A percentile compares a stretch with the other conserved stretches of the same genome.
Evolutionary conservation across 2,329 filamentous ascomycete genomes (phyloP).

Genomic region (Xylariaceae sp.): DNA sequence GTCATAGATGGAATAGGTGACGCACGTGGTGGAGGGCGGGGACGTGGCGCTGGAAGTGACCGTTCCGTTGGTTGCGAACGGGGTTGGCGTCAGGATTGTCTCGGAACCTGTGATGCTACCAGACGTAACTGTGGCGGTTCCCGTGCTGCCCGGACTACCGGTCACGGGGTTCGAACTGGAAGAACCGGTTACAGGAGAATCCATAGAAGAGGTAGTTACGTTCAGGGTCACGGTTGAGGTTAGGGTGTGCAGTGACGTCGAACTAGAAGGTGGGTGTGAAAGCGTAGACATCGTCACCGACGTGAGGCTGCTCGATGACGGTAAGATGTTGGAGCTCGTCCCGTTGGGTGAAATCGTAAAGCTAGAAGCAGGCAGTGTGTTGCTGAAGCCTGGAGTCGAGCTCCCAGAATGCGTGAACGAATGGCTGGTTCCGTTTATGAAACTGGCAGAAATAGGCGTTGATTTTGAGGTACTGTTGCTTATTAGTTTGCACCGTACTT

Average conservation of each 20-base stretch:
- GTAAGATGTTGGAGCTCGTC: constrained; percentile 7
- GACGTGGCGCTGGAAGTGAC: constrained; percentile 7
- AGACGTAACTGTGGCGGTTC: constrained; percentile 3
- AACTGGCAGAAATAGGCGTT: not conserved
- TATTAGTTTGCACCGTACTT: not conserved
- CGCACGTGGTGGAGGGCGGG: constrained; percentile 22
- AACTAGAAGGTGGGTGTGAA: constrained; percentile 8
- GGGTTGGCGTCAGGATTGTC: constrained; percentile 6
- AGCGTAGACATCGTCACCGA: constrained; percentile 12
- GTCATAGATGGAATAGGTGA: constrained; percentile 19
- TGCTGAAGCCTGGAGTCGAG: constrained; percentile 3
- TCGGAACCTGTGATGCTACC: constrained; percentile 5
- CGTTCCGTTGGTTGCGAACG: constrained; percentile 1
- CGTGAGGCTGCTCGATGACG: constrained; percentile 4
- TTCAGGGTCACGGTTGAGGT: constrained; percentile 17
- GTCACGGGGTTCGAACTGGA: constrained; percentile 4
- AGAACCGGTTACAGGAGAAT: constrained; percentile 17
- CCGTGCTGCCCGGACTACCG: not conserved
- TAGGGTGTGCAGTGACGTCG: constrained; percentile 12
- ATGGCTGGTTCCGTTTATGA: constrained; percentile 6
- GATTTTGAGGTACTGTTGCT: constrained; percentile 5
- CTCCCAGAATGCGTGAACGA: constrained; percentile 7
- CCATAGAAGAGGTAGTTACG: constrained; percentile 12
- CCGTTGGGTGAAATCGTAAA: constrained; percentile 2
- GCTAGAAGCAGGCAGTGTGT: constrained; percentile 7